phyloP scores from a whole-genome alignment of 2,329 filamentous ascomycete species.

The Aspergillus hiratsukae region DNA sequence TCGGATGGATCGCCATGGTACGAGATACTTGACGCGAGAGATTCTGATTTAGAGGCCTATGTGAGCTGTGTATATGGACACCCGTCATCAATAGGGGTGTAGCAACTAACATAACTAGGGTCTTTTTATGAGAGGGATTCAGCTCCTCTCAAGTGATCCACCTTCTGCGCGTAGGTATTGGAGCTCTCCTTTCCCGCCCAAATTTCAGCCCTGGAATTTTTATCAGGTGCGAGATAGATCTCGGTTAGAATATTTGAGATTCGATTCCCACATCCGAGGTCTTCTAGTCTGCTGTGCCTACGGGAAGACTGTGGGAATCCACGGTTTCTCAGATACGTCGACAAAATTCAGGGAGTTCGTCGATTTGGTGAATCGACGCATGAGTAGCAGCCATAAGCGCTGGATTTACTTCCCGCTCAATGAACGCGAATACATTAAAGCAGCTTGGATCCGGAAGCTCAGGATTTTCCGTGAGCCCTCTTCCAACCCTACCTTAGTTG shows the following conservation, averaged over 20 bases:
- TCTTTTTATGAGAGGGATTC: slow-evolving; percentile 7
- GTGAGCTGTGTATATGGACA: slow-evolving; percentile 5
- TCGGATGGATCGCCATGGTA: slow-evolving; percentile 13
- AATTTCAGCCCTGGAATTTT: slow-evolving; percentile 8
- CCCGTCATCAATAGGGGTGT: neutral
- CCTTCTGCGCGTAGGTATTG: slow-evolving; percentile 1
- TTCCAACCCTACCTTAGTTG: slow-evolving; percentile 3
- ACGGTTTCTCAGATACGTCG: slow-evolving; percentile 7
- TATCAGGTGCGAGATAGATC: neutral
- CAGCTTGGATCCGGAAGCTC: slow-evolving; percentile 8
- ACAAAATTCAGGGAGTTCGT: slow-evolving; percentile 6
- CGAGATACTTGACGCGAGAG: slow-evolving; percentile 7
- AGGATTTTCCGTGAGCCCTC: neutral
- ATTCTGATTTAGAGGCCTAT: neutral
- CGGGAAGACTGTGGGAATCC: slow-evolving; percentile 3
- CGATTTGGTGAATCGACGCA: slow-evolving; percentile 6
- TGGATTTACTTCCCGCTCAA: slow-evolving; percentile 15
- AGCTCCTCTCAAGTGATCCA: neutral
- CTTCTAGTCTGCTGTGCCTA: slow-evolving; percentile 11
- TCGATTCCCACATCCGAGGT: slow-evolving; percentile 7
- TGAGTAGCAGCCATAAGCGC: neutral
- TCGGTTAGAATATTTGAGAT: slow-evolving; percentile 9
- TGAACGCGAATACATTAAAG: slow-evolving; percentile 4
- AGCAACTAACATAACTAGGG: slow-evolving; percentile 5
- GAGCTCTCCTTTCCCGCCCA: slow-evolving; percentile 10